Percentiles rank a stretch among this genome's conserved stretches.
phyloP scores from a whole-genome alignment of 1,284 basidiomycete species.

The Paramarasmius palmivorus region DNA sequence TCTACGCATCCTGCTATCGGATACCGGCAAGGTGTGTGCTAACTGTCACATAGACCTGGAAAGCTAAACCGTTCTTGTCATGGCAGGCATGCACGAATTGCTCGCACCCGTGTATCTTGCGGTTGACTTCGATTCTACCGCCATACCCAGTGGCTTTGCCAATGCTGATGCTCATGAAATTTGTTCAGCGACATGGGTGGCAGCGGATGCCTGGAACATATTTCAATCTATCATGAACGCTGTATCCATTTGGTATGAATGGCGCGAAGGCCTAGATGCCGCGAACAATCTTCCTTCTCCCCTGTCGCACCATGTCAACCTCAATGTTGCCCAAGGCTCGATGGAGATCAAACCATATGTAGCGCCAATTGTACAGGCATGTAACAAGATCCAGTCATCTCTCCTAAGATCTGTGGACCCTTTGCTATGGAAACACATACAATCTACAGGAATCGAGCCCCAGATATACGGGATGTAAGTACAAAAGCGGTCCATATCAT shows the following conservation, averaged over 20 bases:
- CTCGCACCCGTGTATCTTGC: slow-evolving; percentile 83
- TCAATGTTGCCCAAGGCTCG: slow-evolving; percentile 46
- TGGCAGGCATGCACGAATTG: slow-evolving; percentile 86
- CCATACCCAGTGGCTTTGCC: slow-evolving; percentile 31
- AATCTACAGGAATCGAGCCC: slow-evolving; percentile 82
- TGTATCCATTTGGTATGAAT: slow-evolving; percentile 86
- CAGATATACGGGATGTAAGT: slow-evolving; percentile 93
- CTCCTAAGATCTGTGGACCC: slow-evolving; percentile 82
- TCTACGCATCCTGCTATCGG: slow-evolving; percentile 78
- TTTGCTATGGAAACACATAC: slow-evolving; percentile 73
- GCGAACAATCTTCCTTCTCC: slow-evolving; percentile 28
- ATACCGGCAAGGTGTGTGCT: slow-evolving; percentile 73
- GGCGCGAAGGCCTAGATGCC: slow-evolving; percentile 58
- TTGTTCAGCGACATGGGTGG: slow-evolving; percentile 69
- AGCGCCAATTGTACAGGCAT: slow-evolving; percentile 82
- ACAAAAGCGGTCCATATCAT: not conserved
- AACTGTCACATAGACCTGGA: not conserved
- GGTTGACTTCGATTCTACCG: slow-evolving; percentile 81
- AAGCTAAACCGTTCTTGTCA: too few relatives aligned
- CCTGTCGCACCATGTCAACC: slow-evolving; percentile 44
- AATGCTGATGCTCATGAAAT: slow-evolving; percentile 46
- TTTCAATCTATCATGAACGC: slow-evolving; percentile 80
- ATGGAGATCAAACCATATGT: slow-evolving; percentile 59
- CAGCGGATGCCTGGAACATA: slow-evolving; percentile 83
- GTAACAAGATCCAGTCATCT: slow-evolving; percentile 74